Evolutionary conservation across 1,139 yeast species (phyloP).

Genomic region (Hyphopichia buzzinii): DNA sequence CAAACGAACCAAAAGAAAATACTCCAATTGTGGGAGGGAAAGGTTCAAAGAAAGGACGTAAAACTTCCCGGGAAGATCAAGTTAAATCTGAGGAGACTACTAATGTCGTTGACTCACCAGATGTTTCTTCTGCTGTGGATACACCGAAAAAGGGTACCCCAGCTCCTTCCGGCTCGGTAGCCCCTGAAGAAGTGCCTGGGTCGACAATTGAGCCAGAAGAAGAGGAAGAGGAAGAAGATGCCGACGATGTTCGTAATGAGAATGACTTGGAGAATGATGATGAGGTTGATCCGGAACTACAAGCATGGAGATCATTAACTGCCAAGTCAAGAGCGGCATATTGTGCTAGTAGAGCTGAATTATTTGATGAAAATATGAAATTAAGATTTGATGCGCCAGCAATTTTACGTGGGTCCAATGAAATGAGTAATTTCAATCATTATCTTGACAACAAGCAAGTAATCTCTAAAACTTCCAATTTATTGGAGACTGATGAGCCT

Average conservation of each 20-base stretch:
- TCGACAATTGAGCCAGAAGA: conserved; percentile 17
- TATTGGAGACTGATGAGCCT: conserved; percentile 61
- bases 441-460: conserved; percentile 45
- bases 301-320: conserved; percentile 79
- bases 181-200: neutral
- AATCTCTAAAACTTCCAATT: conserved; percentile 40
- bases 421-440: conserved; percentile 54
- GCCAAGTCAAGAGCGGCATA: conserved; percentile 78
- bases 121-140: conserved; percentile 7
- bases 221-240: conserved; percentile 23
- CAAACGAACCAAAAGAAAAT: conserved; percentile 30
- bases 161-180: conserved; percentile 5
- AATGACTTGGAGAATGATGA: conserved; percentile 23
- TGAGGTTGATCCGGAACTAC: conserved; percentile 61
- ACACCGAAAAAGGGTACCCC: conserved; percentile 11
- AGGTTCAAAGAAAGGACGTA: conserved; percentile 42
- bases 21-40: conserved; percentile 28
- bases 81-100: conserved; percentile 27
- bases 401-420: conserved; percentile 55
- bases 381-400: conserved; percentile 71
- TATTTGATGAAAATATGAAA: conserved; percentile 56
- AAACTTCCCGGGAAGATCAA: conserved; percentile 38
- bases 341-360: conserved; percentile 63
- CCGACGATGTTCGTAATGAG: conserved; percentile 22
- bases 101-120: conserved; percentile 12